Evolutionary conservation across 1,139 yeast genomes (phyloP), one percentile per base, ranked within the genome.

Genomic region (Saccharomyces hybrid): DNA sequence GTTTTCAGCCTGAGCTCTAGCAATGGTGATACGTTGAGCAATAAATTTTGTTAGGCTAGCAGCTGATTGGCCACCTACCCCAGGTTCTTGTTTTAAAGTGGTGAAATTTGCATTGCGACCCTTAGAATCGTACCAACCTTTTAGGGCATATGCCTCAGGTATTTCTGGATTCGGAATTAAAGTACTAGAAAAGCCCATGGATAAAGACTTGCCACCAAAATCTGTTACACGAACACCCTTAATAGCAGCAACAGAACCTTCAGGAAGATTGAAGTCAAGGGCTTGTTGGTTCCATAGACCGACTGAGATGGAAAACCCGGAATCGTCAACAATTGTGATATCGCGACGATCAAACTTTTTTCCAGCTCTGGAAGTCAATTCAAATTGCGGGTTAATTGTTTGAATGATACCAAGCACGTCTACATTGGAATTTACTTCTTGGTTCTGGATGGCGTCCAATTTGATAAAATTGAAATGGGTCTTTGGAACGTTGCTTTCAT

Each of bases 211-310:
- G 41, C 98, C 98, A 56, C 86, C 85, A 70, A 88, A 95, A 68
- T 93, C 98, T 55, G 86, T 83, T 47, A 93, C 88, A 68, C 89
- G 86, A 53, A 88, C 93, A 51, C 95, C 96, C 73, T 93, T 93
- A 63, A 91, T 78, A 1, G 97, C 98, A 51, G 93, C 75, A n/a
- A 93, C 93, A 0, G 95, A 80, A 28, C 96, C 97, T 56, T 78
- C 84, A n/a, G 85, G 83, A 28, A 80, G 71, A 56, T 74, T 76
- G 69, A 93, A 95, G 53, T 87, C 88, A 27, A 82, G 70, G 1
- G 99, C 99, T 51, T 82, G 78, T 61, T 85, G 84, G 64, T 91
- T 93, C 99, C 99, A 95, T 59, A 95, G 75, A 1, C 97, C 96
- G 54, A 90, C 81, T 28, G 82, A 79, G 50, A 91, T 81, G 5